Evolutionary conservation across 2,329 filamentous ascomycete genomes (phyloP), one percentile per base, ranked within the genome.

Genomic region (Fusarium illudens): DNA sequence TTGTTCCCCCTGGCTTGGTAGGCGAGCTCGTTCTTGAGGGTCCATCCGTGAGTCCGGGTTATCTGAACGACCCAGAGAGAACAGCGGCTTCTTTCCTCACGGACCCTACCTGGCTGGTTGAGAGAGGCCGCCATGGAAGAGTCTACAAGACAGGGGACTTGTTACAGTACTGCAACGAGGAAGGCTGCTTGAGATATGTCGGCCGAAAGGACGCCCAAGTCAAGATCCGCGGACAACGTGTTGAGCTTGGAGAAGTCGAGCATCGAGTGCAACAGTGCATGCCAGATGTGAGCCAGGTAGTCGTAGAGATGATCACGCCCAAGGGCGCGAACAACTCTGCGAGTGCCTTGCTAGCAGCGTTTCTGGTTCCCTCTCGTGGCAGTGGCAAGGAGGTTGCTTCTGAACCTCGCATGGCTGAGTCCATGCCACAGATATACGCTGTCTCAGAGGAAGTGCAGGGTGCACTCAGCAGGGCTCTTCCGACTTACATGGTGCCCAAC

Each of bases 221-320:
- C 54, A 89, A 89, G 72, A 75, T 89, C 9, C 80, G 82, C 20
- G 89, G 89, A 20, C 87, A 83, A 62, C 76, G 86, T 52, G 79
- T 87, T 46, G 88, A 85, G 75, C 77, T 85, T 12, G 71, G 64
- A 3, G 72, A 74, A 60, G 30, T 53, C 37, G 60, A 58, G 50
- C 52, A 61, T 15, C 17, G 12, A 20, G n/a, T 63, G 9, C 34
- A 54, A 39, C 46, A 50, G 46, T 50, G 46, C 3, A 19, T 50
- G 12, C 46, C 30, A 32, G 30, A 50, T 13, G 13, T 30, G 17
- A 32, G 30, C 7, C 46, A 50, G 7, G 29, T 34, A 13, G 29
- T 50, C 3, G 29, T 30, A 7, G 46, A 50, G 29, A 22, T 50
- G 44, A 32, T 50, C 30, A 11, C 17, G 0, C 29, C 29, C 19